Percentiles rank a stretch among this genome's conserved stretches.
phyloP scores from a whole-genome alignment of 2,329 filamentous ascomycete species.

The Didymosphaeria variabile region DNA sequence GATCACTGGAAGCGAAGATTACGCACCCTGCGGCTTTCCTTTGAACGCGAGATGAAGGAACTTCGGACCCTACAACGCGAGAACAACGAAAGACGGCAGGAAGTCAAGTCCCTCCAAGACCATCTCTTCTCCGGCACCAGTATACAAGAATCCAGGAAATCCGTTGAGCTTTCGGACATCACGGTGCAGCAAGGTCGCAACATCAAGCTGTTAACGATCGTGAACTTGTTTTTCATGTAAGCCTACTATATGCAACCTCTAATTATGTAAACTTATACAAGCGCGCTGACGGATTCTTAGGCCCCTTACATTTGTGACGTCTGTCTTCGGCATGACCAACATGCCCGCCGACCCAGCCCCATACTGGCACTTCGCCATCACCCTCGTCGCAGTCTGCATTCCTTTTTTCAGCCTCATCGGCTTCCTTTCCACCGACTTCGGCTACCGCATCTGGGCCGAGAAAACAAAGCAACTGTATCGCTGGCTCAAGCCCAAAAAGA shows the following conservation, averaged over 20 bases:
- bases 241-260: background rate
- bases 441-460: slow-evolving; percentile 49
- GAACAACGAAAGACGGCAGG: slow-evolving; percentile 64
- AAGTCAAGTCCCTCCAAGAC: slow-evolving; percentile 66
- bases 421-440: slow-evolving; percentile 53
- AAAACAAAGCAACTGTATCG: slow-evolving; percentile 41
- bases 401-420: slow-evolving; percentile 59
- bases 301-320: slow-evolving; percentile 69
- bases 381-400: slow-evolving; percentile 53
- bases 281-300: background rate
- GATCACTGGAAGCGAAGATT: slow-evolving; percentile 61
- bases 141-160: slow-evolving; percentile 68
- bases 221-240: slow-evolving; percentile 67
- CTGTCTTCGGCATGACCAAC: slow-evolving; percentile 64
- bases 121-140: slow-evolving; percentile 71
- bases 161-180: slow-evolving; percentile 63
- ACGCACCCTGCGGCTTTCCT: slow-evolving; percentile 56
- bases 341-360: slow-evolving; percentile 49
- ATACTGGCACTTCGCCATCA: slow-evolving; percentile 54
- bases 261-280: too few relatives aligned
- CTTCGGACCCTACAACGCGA: slow-evolving; percentile 58
- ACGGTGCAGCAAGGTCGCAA: slow-evolving; percentile 68
- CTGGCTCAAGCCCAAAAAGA: slow-evolving; percentile 35
- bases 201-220: slow-evolving; percentile 66
- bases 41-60: slow-evolving; percentile 62